Conservation (phyloP, 2,329 filamentous ascomycete species). For the Beauveria asiatica region DNA sequence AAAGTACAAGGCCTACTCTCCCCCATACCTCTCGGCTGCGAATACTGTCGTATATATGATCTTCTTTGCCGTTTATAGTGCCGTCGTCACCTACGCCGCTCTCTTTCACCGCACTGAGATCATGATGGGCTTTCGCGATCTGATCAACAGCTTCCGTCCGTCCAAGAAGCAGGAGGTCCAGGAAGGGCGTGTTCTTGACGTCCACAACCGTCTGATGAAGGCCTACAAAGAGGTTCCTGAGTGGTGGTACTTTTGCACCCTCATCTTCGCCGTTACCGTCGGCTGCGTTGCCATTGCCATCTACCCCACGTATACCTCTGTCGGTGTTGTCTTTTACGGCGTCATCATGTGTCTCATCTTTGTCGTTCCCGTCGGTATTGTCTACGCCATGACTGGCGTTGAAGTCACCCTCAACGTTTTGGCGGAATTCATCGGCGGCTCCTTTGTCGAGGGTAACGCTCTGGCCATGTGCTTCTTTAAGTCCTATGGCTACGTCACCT, state of each 20-base stretch:
- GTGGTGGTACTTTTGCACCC: constrained; percentile 32
- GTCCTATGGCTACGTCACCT: constrained; percentile 27
- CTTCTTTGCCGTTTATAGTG: constrained; percentile 21
- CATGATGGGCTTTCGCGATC: constrained; percentile 17
- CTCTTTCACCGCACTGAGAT: constrained; percentile 26
- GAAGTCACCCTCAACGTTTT: constrained; percentile 32
- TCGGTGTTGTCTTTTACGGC: constrained; percentile 32
- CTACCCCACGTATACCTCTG: constrained; percentile 33
- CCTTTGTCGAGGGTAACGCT: constrained; percentile 26
- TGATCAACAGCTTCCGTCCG: constrained; percentile 17
- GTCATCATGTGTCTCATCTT: constrained; percentile 32
- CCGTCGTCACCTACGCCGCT: constrained; percentile 20
- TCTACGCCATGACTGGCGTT: constrained; percentile 36
- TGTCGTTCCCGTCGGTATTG: constrained; percentile 33
- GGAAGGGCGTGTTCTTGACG: constrained; percentile 16
- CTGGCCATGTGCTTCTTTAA: constrained; percentile 26
- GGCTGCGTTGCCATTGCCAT: constrained; percentile 29
- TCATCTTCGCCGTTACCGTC: constrained; percentile 26
- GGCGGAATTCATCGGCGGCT: constrained; percentile 34
- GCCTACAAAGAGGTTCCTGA: constrained; percentile 28
- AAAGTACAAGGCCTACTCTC: constrained; percentile 34
- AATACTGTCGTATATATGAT: constrained; percentile 24
- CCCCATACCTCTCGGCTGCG: constrained; percentile 25
- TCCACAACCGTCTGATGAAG: constrained; percentile 25
- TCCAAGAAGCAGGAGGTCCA: constrained; percentile 15